A percentile compares a stretch with the other conserved stretches of the same genome.
phyloP scores from a whole-genome alignment of 208 protist genomes.

The Crithidia brevicula region DNA sequence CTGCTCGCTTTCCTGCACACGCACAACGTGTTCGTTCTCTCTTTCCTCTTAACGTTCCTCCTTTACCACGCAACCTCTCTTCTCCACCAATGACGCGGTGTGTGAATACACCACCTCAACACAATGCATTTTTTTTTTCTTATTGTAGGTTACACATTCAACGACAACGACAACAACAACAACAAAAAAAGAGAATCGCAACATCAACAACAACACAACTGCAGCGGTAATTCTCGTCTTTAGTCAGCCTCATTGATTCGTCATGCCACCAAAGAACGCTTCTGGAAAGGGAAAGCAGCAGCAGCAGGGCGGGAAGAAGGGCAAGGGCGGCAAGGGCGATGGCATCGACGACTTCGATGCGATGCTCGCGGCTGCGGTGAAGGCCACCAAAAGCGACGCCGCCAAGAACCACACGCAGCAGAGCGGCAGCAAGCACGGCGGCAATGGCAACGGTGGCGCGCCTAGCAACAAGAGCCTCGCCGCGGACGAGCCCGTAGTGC shows the following conservation, averaged over 20 bases:
- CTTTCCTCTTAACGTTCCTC: too few species aligned
- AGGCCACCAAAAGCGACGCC: slow-evolving; percentile 51
- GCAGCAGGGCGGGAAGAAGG: slow-evolving; percentile 36
- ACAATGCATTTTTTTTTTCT: too few species aligned
- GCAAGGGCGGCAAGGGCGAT: slow-evolving; percentile 47
- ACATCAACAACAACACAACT: too few species aligned
- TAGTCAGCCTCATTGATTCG: too few species aligned
- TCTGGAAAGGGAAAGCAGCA: slow-evolving; percentile 18
- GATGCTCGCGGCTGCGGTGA: slow-evolving; percentile 66
- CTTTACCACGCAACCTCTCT: too few species aligned
- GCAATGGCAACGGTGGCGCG: neutral
- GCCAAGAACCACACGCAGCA: slow-evolving; percentile 43
- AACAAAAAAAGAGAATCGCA: slow-evolving; percentile 18
- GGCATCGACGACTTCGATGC: slow-evolving; percentile 80
- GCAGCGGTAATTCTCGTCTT: too few species aligned
- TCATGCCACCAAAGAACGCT: slow-evolving; percentile 54
- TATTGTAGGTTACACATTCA: too few species aligned
- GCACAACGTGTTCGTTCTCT: too few species aligned
- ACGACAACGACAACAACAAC: too few species aligned
- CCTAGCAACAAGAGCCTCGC: slow-evolving; percentile 36
- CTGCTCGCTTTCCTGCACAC: too few species aligned
- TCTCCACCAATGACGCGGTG: too few species aligned
- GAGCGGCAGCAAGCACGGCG: slow-evolving; percentile 20
- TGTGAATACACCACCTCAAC: too few species aligned
- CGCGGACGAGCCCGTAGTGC: slow-evolving; percentile 43